Percentiles rank a stretch among this genome's conserved stretches.
Evolutionary conservation across 805 yeast species (phyloP).

Genomic region (Danielia reshetovae): DNA sequence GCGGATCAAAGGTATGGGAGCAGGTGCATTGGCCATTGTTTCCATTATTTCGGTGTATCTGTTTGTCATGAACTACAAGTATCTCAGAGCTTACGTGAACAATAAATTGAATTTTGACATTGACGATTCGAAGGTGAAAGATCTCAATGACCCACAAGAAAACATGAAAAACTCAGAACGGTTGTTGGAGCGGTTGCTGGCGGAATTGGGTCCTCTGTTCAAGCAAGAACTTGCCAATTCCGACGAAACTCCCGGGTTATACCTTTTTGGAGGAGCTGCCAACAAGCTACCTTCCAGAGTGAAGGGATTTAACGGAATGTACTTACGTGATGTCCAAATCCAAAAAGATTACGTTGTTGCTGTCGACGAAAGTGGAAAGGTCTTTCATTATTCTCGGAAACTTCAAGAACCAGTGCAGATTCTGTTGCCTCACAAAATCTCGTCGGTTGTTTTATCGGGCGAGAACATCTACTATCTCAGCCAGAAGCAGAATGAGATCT

Average conservation of each 20-base stretch:
- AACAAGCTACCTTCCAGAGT: conserved; percentile 56
- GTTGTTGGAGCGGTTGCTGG: conserved; percentile 23
- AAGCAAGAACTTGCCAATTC: conserved; percentile 21
- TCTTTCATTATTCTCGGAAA: conserved; percentile 67
- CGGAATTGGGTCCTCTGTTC: conserved; percentile 20
- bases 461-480: conserved; percentile 45
- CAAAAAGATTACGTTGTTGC: conserved; percentile 49
- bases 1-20: conserved; percentile 40
- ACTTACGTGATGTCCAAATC: conserved; percentile 54
- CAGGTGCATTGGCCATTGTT: conserved; percentile 39
- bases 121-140: conserved; percentile 35
- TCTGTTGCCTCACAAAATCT: conserved; percentile 26
- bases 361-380: conserved; percentile 63
- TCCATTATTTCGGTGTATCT: conserved; percentile 41
- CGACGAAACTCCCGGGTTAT: conserved; percentile 27
- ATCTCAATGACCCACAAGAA: conserved; percentile 27
- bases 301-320: conserved; percentile 57
- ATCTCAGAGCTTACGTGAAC: conserved; percentile 30
- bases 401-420: conserved; percentile 22
- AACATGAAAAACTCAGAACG: conserved; percentile 25
- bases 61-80: conserved; percentile 39
- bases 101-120: conserved; percentile 33
- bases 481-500: conserved; percentile 40
- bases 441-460: conserved; percentile 43
- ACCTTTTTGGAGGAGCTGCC: conserved; percentile 33